Conservation (phyloP, 768 basidiomycete genomes). For the Tricholoma hemisulphureum region DNA sequence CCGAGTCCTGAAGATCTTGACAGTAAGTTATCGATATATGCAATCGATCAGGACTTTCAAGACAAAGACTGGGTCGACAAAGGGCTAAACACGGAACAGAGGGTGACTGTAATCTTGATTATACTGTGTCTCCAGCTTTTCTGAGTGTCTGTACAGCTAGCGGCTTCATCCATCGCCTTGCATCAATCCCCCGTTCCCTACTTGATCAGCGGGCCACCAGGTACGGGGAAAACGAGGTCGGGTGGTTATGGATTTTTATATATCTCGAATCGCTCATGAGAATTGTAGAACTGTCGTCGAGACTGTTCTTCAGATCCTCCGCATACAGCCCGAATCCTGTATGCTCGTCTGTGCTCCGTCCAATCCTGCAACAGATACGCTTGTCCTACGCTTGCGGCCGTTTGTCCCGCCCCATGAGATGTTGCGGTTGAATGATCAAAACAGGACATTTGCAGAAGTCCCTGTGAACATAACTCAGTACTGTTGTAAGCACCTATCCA, state of each 20-base stretch:
- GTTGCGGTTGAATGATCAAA: constrained; percentile 47
- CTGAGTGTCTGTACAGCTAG: constrained; percentile 30
- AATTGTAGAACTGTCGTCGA: constrained; percentile 45
- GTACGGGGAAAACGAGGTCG: constrained; percentile 53
- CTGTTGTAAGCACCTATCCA: constrained; percentile 37
- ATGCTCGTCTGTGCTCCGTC: constrained; percentile 53
- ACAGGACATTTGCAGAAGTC: constrained; percentile 51
- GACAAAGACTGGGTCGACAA: constrained; percentile 42
- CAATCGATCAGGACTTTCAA: constrained; percentile 24
- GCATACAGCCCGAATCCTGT: constrained; percentile 43
- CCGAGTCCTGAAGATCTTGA: constrained; percentile 35
- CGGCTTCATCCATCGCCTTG: constrained; percentile 42
- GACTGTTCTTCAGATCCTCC: constrained; percentile 48
- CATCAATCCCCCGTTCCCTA: constrained; percentile 47
- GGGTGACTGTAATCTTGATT: constrained; percentile 29
- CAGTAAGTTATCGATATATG: constrained; percentile 16
- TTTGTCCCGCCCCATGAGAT: constrained; percentile 42
- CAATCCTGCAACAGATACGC: constrained; percentile 50
- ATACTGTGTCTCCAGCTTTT: neutral
- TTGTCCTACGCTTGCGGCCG: constrained; percentile 39
- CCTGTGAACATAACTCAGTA: constrained; percentile 44
- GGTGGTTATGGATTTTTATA: neutral
- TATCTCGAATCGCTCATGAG: neutral
- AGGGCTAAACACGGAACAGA: constrained; percentile 48
- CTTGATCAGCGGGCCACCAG: constrained; percentile 49